Evolutionary conservation across 2,329 filamentous ascomycete species (phyloP).

Genomic region (Xylariaceae sp.): DNA sequence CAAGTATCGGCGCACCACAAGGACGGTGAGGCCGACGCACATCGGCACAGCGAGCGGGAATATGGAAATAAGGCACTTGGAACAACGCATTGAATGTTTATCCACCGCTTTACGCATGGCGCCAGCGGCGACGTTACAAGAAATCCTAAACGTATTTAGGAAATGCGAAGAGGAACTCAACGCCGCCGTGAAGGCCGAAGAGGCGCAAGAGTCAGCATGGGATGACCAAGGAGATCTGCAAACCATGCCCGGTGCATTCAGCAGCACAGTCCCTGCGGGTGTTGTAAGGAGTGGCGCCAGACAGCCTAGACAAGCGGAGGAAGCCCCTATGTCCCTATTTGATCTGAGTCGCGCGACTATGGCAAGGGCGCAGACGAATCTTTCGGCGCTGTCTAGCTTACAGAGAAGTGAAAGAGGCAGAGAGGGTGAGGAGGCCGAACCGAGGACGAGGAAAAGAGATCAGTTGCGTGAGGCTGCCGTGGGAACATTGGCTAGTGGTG

Average conservation of each 20-base stretch:
- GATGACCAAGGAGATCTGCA: conserved; percentile 62
- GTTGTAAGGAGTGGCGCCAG: conserved; percentile 30
- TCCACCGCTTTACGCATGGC: conserved; percentile 73
- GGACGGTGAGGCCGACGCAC: conserved; percentile 56
- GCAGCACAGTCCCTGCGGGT: conserved; percentile 31
- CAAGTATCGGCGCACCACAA: conserved; percentile 60
- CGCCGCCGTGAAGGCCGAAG: conserved; percentile 63
- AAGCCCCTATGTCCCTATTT: conserved; percentile 63
- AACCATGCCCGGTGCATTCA: conserved; percentile 56
- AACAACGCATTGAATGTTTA: conserved; percentile 79
- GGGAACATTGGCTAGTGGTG: conserved; percentile 63
- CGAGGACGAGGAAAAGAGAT: conserved; percentile 65
- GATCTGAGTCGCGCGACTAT: conserved; percentile 62
- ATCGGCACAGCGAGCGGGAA: conserved; percentile 59
- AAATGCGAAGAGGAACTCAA: conserved; percentile 77
- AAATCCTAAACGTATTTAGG: conserved; percentile 72
- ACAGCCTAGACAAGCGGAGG: conserved; percentile 35
- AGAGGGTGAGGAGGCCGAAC: conserved; percentile 28
- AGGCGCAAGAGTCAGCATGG: conserved; percentile 67
- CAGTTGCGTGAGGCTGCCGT: conserved; percentile 65
- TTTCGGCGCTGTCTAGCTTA: conserved; percentile 54
- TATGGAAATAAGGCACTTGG: conserved; percentile 66
- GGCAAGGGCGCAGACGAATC: conserved; percentile 55
- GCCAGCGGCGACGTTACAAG: conserved; percentile 65
- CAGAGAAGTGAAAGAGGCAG: conserved; percentile 42